Evolutionary conservation across 352 stramenopile genomes (phyloP).

Genomic region (Phytophthora sansomeana): DNA sequence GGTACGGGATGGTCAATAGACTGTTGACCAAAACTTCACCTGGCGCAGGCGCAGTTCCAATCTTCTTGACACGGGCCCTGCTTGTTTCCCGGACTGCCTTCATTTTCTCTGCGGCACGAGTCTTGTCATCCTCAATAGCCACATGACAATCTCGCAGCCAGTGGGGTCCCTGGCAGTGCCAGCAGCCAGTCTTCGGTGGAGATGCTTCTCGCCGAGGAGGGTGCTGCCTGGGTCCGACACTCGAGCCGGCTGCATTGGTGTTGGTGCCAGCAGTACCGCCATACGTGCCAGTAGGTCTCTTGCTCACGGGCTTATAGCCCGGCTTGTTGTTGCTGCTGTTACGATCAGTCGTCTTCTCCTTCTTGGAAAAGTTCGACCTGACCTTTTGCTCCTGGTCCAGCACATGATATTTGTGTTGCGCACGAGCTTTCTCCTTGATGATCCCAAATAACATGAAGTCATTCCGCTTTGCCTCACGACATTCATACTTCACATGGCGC

Average conservation of each 20-base stretch:
- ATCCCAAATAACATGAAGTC: slow-evolving; percentile 15
- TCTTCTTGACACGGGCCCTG: not conserved
- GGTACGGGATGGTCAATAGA: slow-evolving; percentile 2
- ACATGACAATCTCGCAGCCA: slow-evolving; percentile 10
- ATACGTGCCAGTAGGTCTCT: not conserved
- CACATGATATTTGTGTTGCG: slow-evolving; percentile 17
- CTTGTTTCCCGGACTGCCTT: slow-evolving; percentile 1
- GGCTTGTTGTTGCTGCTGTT: slow-evolving; percentile 1
- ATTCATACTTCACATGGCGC: slow-evolving; percentile 13
- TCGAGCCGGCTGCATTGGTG: too few species aligned
- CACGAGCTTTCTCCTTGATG: slow-evolving; percentile 20
- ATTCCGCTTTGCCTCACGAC: slow-evolving; percentile 12
- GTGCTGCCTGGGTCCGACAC: too few species aligned
- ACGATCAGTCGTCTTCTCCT: too few species aligned
- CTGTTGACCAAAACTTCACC: slow-evolving; percentile 6
- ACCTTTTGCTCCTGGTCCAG: slow-evolving; percentile 4
- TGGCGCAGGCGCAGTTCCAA: not conserved
- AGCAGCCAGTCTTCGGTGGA: slow-evolving; percentile 7
- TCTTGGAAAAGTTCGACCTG: slow-evolving; percentile 2
- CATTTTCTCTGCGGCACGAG: slow-evolving; percentile 4
- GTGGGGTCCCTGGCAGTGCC: slow-evolving; percentile 6
- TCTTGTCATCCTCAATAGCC: slow-evolving; percentile 11
- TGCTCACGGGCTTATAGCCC: not conserved
- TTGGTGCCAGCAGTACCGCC: not conserved
- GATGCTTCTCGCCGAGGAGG: too few species aligned